Conservation (phyloP, 768 basidiomycete species). For the Grammothele lineata region DNA sequence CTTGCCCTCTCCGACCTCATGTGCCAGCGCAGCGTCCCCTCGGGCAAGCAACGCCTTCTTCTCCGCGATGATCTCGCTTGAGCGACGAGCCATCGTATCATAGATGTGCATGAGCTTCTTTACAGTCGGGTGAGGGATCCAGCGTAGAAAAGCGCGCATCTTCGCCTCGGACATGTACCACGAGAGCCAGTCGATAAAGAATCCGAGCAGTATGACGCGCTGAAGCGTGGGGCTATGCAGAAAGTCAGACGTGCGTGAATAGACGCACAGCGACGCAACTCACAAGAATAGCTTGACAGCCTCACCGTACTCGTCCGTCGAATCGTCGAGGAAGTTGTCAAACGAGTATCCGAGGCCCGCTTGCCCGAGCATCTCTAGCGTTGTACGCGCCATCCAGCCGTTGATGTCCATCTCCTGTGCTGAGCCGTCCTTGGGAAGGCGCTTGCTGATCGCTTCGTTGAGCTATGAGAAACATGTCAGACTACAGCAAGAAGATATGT, state of each 20-base stretch:
- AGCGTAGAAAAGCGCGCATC: constrained; percentile 28
- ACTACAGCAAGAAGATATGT: too few relatives aligned
- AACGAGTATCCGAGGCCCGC: constrained; percentile 14
- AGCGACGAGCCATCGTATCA: constrained; percentile 32
- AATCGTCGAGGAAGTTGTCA: constrained; percentile 7
- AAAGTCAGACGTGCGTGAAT: too few relatives aligned
- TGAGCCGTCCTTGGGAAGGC: neutral
- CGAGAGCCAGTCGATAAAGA: too few relatives aligned
- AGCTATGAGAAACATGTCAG: too few relatives aligned
- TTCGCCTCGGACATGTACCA: constrained; percentile 16
- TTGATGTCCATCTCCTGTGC: constrained; percentile 5
- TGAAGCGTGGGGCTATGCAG: too few relatives aligned
- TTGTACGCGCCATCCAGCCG: constrained; percentile 11
- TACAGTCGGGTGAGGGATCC: constrained; percentile 30
- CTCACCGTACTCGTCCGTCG: constrained; percentile 6
- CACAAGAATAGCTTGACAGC: constrained; percentile 10
- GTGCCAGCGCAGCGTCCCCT: constrained; percentile 11
- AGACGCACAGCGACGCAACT: too few relatives aligned
- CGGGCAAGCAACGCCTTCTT: constrained; percentile 2
- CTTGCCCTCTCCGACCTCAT: constrained; percentile 14
- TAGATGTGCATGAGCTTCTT: constrained; percentile 31
- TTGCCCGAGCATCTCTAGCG: constrained; percentile 16
- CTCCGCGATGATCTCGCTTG: constrained; percentile 25
- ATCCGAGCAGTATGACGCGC: too few relatives aligned
- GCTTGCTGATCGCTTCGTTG: neutral